phyloP scores from a whole-genome alignment of 2,329 filamentous ascomycete genomes.

The Alternaria triticina region DNA sequence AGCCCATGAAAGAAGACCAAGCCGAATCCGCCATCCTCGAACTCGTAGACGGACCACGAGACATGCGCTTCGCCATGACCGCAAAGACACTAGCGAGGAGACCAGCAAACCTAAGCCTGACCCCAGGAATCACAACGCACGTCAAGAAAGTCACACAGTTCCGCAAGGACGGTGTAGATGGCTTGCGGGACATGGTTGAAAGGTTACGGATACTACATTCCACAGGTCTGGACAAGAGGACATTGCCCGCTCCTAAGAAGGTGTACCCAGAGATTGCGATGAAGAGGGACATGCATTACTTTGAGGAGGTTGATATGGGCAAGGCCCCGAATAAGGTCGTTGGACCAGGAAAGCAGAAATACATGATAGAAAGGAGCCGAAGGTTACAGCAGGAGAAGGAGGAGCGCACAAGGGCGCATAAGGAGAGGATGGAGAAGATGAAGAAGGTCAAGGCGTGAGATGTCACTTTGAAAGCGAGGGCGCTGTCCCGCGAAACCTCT shows the following conservation, averaged over 20 bases:
- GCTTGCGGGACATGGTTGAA: conserved; percentile 68
- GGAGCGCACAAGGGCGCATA: neutral
- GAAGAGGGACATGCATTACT: conserved; percentile 38
- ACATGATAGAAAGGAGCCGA: neutral
- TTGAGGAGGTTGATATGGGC: conserved; percentile 31
- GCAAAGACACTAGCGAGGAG: conserved; percentile 78
- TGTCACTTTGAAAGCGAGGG: neutral
- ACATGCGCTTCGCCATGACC: conserved; percentile 94
- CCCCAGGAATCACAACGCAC: conserved; percentile 77
- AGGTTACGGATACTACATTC: conserved; percentile 40
- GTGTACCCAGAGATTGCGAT: conserved; percentile 40
- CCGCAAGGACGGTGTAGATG: conserved; percentile 69
- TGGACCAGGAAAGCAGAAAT: neutral
- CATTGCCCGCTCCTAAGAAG: conserved; percentile 36
- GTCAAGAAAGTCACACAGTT: conserved; percentile 82
- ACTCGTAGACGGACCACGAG: conserved; percentile 90
- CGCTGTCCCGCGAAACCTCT: neutral
- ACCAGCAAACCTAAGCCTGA: conserved; percentile 62
- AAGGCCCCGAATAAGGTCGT: conserved; percentile 29
- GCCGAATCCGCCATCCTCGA: conserved; percentile 90
- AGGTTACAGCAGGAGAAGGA: neutral
- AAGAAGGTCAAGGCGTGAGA: neutral
- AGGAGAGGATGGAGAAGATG: neutral
- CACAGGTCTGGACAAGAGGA: conserved; percentile 33
- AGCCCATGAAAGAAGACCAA: conserved; percentile 87